Evolutionary conservation across 192 early-diverging fungal genomes (phyloP), one percentile per base, ranked within the genome.

Genomic region (Chytriomyces sp.): DNA sequence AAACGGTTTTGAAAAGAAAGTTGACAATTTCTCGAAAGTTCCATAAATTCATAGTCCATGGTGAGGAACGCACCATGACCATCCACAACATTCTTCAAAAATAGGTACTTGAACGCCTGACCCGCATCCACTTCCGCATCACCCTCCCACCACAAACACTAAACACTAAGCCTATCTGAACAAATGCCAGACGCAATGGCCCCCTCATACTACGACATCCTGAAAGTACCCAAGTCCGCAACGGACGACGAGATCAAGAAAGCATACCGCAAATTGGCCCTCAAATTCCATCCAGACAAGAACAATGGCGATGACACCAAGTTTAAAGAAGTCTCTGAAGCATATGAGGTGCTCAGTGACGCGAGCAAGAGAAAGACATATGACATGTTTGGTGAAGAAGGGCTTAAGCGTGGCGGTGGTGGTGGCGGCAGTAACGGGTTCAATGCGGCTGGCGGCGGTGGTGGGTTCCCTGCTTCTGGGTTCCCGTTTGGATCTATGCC

Each of bases 221-320:
- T 95, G 11, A 91, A 88, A 10, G 82, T 94, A 8, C 69, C 80
- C 61, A 77, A 84, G 61, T 75, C 81, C 44, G 93, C 92, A 5
- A 76, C 85, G 28, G 85, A 88, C 9, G 89, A 87, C 46, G 91
- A 95, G 62, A 82, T 95, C 64, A 93, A 92, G 86, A 88, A 84
- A 80, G 88, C 77, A 44, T 91, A 85, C 85, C 81, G 82, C 69
- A 90, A 84, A 80, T 84, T 76, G 76, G 93, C 93, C 46, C 80
- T 94, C 35, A 93, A 93, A 77, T 93, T 91, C 91, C 93, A 94
- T 86, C 93, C 93, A 8, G 93, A 94, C 77, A 79, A 92, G 71
- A 92, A 93, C 76, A 86, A 83, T 45, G 88, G 92, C 67, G 87
- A 90, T 61, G 89, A 94, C 67, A 84, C 88, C 69, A 95, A 91